phyloP scores from a whole-genome alignment of 2,329 filamentous ascomycete genomes.

The Chaetothyriales sp. region DNA sequence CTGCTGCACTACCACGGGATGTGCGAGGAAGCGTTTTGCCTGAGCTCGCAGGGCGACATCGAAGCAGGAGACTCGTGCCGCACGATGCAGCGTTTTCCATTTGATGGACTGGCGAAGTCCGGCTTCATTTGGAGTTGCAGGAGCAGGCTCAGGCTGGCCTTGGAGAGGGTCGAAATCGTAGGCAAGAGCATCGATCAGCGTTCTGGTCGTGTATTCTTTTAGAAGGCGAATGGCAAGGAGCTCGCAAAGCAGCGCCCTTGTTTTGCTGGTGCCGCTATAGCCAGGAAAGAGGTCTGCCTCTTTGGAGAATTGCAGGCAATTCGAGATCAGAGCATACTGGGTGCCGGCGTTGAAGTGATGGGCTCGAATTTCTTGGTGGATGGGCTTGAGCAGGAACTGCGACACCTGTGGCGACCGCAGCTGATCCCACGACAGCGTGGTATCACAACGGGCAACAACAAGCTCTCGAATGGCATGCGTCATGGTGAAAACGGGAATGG shows the following conservation, averaged over 20 bases:
- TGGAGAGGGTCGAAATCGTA: conserved; percentile 93
- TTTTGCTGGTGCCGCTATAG: conserved; percentile 70
- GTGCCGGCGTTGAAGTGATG: conserved; percentile 78
- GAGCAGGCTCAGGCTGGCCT: conserved; percentile 47
- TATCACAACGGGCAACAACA: conserved; percentile 75
- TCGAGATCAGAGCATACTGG: conserved; percentile 80
- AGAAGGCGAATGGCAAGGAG: conserved; percentile 77
- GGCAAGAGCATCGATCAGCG: conserved; percentile 84
- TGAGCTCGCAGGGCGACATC: conserved; percentile 88
- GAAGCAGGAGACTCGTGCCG: conserved; percentile 72
- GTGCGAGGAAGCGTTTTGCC: conserved; percentile 81
- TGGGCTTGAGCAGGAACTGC: conserved; percentile 88
- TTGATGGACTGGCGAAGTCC: conserved; percentile 20
- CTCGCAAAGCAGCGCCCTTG: conserved; percentile 78
- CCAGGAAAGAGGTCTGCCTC: conserved; percentile 70
- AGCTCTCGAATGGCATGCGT: conserved; percentile 81
- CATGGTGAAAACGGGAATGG: conserved; percentile 75
- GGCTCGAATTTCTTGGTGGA: conserved; percentile 74
- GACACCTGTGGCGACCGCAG: conserved; percentile 90
- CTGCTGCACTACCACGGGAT: conserved; percentile 83
- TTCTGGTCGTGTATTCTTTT: conserved; percentile 76
- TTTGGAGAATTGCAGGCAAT: conserved; percentile 84
- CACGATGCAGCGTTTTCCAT: conserved; percentile 35
- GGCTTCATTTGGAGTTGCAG: conserved; percentile 8
- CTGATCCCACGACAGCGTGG: conserved; percentile 87